Base-by-base conservation (phyloP, 441 rosid species). In the Adansonia grandidieri region DNA sequence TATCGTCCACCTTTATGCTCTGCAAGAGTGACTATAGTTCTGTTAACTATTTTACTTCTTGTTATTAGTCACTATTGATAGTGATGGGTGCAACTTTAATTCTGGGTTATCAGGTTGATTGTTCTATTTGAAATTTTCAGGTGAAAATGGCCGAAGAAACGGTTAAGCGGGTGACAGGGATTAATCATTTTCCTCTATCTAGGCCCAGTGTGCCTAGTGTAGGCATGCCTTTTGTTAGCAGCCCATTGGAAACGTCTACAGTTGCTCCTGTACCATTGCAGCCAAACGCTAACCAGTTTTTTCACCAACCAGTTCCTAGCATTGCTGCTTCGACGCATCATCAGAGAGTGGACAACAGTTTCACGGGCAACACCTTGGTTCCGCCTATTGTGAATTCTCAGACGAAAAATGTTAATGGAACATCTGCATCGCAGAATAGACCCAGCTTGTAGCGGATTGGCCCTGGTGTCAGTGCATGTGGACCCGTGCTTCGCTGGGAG, bases 111-210 rank as follows among this genome's bases (percentile, higher is more conserved):
- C 8, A 19, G 74, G 15, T 57, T 77, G 48, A 75, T 20, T 5
- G 0, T 69, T 56, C 14, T 10, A 53, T 58, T 70, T 70, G 69
- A 77, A 68, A 57, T 5, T 45, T 89, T 60, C 86, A 95, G 98
- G 98, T 96, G 69, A 93, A 93, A 89, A 94, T 96, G 99, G 99
- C 97, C 14, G 99, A 96, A 87, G 99, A 96, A 87, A 93, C 95
- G 7, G 97, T 94, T 6, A 96, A 94, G 80, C 87, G 89, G 69
- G 92, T 91, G 75, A 92, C 98, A 2, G 98, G 98, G 82, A 82
- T 91, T 85, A 92, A 91, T 80, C 99, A 98, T 1, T 72, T 89
- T 80, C 84, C 88, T 78, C 87, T 91, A 5, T 84, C 89, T 65
- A 88, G 91, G 83, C 81, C 95, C 42, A 89, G 83, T 75, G 82